These are phyloP conservation scores for Penicillium waksmanii DNA, from an alignment of 495 filamentous ascomycete species.

Conservation along the genomic window DNA sequence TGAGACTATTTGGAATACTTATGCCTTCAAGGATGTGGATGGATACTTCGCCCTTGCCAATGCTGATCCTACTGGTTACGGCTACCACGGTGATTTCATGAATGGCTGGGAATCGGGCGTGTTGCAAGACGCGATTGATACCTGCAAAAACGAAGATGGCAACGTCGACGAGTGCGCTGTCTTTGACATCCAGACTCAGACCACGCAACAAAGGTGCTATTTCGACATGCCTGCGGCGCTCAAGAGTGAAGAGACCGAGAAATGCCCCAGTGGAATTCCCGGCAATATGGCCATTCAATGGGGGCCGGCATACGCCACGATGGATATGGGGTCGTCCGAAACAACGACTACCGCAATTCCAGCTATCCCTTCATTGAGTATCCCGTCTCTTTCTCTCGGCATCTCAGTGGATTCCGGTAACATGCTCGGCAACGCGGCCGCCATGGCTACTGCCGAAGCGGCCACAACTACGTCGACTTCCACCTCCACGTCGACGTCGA, in stretches of 20 bases:
- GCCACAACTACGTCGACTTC: constrained; percentile 7
- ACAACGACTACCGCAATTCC: neutral
- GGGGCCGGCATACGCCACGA: constrained; percentile 55
- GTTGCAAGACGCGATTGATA: constrained; percentile 47
- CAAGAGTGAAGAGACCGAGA: constrained; percentile 35
- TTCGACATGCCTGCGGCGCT: constrained; percentile 53
- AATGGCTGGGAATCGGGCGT: constrained; percentile 69
- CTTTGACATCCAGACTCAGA: constrained; percentile 59
- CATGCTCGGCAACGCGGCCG: constrained; percentile 7
- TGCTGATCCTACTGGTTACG: constrained; percentile 80
- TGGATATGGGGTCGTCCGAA: neutral
- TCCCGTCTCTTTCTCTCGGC: constrained; percentile 19
- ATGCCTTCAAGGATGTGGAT: constrained; percentile 63
- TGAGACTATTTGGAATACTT: constrained; percentile 86
- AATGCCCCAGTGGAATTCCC: constrained; percentile 50
- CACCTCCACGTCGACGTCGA: constrained; percentile 22
- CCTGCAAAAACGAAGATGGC: constrained; percentile 57
- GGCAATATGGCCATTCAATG: constrained; percentile 54
- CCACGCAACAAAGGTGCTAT: constrained; percentile 39
- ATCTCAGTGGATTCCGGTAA: constrained; percentile 14
- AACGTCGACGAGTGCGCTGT: constrained; percentile 57
- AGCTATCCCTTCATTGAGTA: constrained; percentile 1
- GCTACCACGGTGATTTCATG: constrained; percentile 88
- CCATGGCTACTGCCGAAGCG: constrained; percentile 8
- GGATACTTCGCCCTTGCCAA: constrained; percentile 83